Conservation (phyloP, 225 moss, liverwort and hornwort genomes). For the Lunularia cruciata region DNA sequence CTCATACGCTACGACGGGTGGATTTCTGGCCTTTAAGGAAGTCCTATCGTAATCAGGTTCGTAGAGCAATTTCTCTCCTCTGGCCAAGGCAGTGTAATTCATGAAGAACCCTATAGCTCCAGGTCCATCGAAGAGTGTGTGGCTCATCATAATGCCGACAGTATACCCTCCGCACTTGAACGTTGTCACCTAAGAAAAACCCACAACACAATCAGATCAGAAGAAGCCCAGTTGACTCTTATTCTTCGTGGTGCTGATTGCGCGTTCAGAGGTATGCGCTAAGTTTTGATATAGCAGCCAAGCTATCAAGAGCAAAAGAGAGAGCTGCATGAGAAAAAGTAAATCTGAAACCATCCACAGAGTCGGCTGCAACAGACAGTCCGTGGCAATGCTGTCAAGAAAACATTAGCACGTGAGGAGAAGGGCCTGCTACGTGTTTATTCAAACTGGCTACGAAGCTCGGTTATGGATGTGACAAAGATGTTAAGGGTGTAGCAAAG, state of each 20-base stretch:
- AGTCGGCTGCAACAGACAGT: too few relatives aligned
- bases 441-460: too few relatives aligned
- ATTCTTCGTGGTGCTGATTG: background rate
- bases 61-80: constrained; percentile 55
- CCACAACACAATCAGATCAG: too few relatives aligned
- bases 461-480: too few relatives aligned
- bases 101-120: constrained; percentile 87
- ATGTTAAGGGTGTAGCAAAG: too few relatives aligned
- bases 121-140: constrained; percentile 74
- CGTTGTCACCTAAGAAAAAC: constrained; percentile 80
- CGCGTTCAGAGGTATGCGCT: background rate
- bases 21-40: constrained; percentile 63
- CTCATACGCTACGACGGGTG: constrained; percentile 56
- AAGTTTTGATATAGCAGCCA: background rate
- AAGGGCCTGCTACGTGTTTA: too few relatives aligned
- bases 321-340: too few relatives aligned
- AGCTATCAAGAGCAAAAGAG: background rate
- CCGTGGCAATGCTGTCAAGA: too few relatives aligned
- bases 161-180: constrained; percentile 79
- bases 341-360: background rate
- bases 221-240: constrained; percentile 87
- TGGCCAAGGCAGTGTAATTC: constrained; percentile 60
- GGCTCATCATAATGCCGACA: constrained; percentile 81
- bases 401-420: too few relatives aligned
- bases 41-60: constrained; percentile 52